These are phyloP conservation scores for Nakaseomyces sp. DNA, from an alignment of 1,139 yeast genomes.

Conservation along the genomic window DNA sequence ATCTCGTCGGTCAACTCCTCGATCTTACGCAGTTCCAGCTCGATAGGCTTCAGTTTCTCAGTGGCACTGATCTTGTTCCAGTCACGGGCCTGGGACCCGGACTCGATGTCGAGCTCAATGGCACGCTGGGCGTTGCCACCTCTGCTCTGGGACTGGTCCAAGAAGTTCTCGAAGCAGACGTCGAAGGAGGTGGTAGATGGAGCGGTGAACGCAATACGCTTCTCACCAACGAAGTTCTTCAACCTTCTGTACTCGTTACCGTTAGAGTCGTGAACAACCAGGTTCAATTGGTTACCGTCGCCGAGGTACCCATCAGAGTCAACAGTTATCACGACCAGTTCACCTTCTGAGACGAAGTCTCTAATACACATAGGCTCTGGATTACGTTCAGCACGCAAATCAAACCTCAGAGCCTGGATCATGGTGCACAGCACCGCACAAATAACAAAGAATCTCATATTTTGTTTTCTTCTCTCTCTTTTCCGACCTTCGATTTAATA, in stretches of 20 bases:
- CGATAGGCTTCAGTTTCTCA: conserved; percentile 88
- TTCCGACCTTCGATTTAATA: not conserved
- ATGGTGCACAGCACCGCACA: conserved; percentile 5
- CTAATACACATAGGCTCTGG: conserved; percentile 65
- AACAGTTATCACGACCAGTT: conserved; percentile 75
- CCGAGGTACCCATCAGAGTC: conserved; percentile 64
- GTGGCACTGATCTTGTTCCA: conserved; percentile 93
- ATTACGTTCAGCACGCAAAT: conserved; percentile 28
- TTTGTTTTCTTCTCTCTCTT: not conserved
- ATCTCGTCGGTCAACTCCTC: conserved; percentile 81
- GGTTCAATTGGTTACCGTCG: conserved; percentile 73
- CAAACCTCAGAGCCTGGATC: conserved; percentile 32
- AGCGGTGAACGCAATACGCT: conserved; percentile 73
- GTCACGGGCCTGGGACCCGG: conserved; percentile 95
- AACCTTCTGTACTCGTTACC: conserved; percentile 66
- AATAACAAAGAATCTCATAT: not conserved
- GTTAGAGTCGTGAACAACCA: conserved; percentile 52
- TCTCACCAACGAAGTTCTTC: conserved; percentile 56
- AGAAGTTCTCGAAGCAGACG: conserved; percentile 72
- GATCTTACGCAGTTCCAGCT: conserved; percentile 75
- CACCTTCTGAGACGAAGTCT: conserved; percentile 78
- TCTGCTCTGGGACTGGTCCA: conserved; percentile 32
- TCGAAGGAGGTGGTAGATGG: conserved; percentile 80
- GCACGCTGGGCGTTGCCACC: conserved; percentile 43
- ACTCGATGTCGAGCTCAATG: conserved; percentile 83